Base-by-base conservation (phyloP, 208 protist genomes). In the Tetramitus jugosus region DNA sequence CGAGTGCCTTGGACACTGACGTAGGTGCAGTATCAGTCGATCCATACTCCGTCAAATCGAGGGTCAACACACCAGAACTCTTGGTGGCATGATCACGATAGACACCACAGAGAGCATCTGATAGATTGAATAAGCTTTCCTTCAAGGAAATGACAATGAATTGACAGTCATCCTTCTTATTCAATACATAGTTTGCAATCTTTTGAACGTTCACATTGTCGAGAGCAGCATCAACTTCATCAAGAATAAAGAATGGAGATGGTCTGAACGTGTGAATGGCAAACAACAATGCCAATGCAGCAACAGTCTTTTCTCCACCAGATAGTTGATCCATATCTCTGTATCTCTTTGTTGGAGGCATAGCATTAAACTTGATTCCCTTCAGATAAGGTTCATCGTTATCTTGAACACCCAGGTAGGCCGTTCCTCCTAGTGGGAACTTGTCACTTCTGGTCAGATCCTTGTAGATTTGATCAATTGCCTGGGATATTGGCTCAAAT, bases 221-320 rank as follows among this genome's bases (percentile, higher is more conserved):
- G 33, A 99, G 86, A 7, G 97, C 96, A 46, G 98, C 98, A 84
- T 99, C 98, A 7, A 99, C 91, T 84, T 99, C 98, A 80, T 99
- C 98, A 33, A 99, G 83, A 60, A 99, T 90, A 85, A 99, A 98
- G 83, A 99, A 99, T 17, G 98, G 98, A 35, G 96, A 90, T 20
- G 96, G 96, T n/a, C 84, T 87, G 4, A 91, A 91, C 6, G 87
- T 89, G 82, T 98, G 94, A 65, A 99, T 94, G 46, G 97, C 90
- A 86, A 99, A 99, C 8, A 99, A 82, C 8, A 99, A 87, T 40
- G 97, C 97, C 43, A 99, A 86, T 0, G 96, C 97, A 1, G 96
- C 96, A 82, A 99, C 93, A 7, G 97, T 98, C 75, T 97, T 95
- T 86, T 99, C 97, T 17, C 98, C 97, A 76, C 98, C 98, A 39